A percentile compares a stretch with the other conserved stretches of the same genome.
phyloP scores from a whole-genome alignment of 2,329 filamentous ascomycete genomes.

The Neopestalotiopsis sp. region DNA sequence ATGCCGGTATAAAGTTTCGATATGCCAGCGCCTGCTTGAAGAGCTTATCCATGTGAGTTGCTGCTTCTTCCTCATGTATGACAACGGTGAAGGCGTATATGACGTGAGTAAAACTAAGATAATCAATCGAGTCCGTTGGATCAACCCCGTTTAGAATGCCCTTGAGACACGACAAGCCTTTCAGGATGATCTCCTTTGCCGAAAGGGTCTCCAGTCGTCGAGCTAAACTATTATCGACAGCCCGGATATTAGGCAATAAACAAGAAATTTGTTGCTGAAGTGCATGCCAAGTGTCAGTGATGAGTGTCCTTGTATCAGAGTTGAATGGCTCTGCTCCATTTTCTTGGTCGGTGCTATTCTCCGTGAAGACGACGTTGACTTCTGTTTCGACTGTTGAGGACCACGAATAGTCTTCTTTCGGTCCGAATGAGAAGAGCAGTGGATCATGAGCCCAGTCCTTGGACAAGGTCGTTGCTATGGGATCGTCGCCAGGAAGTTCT shows the following conservation, averaged over 20 bases:
- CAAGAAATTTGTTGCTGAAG: constrained; percentile 51
- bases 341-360: constrained; percentile 29
- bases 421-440: constrained; percentile 42
- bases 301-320: constrained; percentile 44
- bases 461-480: constrained; percentile 38
- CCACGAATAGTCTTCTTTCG: constrained; percentile 39
- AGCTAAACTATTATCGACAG: constrained; percentile 49
- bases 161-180: constrained; percentile 48
- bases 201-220: constrained; percentile 46
- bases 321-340: constrained; percentile 26
- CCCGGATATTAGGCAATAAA: constrained; percentile 49
- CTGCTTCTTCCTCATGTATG: constrained; percentile 48
- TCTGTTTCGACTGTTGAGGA: constrained; percentile 38
- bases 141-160: constrained; percentile 45
- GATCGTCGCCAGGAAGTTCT: constrained; percentile 51
- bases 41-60: constrained; percentile 42
- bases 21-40: constrained; percentile 56
- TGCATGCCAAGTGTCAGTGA: constrained; percentile 50
- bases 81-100: constrained; percentile 56
- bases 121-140: constrained; percentile 46
- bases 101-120: constrained; percentile 58
- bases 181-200: constrained; percentile 43
- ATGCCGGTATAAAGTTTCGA: constrained; percentile 41
- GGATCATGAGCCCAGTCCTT: constrained; percentile 40
- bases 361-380: constrained; percentile 43